A percentile compares a stretch with the other conserved stretches of the same genome.
These are phyloP conservation scores for Leishmania major DNA, from an alignment of 208 protist genomes.

Conservation along the genomic window DNA sequence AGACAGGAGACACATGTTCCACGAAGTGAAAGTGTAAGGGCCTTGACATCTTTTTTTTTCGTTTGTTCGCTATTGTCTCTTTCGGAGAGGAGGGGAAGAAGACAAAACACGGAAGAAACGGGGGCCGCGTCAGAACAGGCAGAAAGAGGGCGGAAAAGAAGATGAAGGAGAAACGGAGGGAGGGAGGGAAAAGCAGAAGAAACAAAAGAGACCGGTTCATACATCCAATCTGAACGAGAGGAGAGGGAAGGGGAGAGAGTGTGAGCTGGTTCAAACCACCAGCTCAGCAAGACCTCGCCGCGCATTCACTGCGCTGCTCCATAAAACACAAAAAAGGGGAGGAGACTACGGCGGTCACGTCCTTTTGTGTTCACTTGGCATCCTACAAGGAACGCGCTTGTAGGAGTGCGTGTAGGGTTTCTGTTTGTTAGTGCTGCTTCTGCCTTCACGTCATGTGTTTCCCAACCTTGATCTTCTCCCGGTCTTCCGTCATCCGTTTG, in stretches of 20 bases:
- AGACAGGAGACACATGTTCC: neutral
- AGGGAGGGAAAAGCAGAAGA: slow-evolving; percentile 12
- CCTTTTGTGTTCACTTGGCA: slow-evolving; percentile 7
- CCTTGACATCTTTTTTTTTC: neutral
- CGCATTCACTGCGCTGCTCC: neutral
- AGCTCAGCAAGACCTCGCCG: neutral
- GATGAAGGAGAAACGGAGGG: neutral
- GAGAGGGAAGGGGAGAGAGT: neutral
- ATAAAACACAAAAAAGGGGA: slow-evolving; percentile 14
- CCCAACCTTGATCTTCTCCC: neutral
- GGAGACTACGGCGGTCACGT: neutral
- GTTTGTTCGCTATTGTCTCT: no score
- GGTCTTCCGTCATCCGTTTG: neutral
- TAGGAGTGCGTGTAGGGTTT: neutral
- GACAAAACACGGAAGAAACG: no score
- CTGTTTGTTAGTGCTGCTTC: neutral
- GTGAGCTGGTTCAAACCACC: neutral
- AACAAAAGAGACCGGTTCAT: slow-evolving; percentile 8
- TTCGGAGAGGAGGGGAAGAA: no score
- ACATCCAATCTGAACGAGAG: slow-evolving; percentile 9
- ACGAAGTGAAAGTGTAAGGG: neutral
- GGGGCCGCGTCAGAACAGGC: neutral
- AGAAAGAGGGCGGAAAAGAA: neutral
- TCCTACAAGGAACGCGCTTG: neutral
- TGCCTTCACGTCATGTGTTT: neutral